These are phyloP conservation scores for Acacia pycnantha DNA, from an alignment of 331 rosid genomes.

Conservation along the genomic window DNA sequence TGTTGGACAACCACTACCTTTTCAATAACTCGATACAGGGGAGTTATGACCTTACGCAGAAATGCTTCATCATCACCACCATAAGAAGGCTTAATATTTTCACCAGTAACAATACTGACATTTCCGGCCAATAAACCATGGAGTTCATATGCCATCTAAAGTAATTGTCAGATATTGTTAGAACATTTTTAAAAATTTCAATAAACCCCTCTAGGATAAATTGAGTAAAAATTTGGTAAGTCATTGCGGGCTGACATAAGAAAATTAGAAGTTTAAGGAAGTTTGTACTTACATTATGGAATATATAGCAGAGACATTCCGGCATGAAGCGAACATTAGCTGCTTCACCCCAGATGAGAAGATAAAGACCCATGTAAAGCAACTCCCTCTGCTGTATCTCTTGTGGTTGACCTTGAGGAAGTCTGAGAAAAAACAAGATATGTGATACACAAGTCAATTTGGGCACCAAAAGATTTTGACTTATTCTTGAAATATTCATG, in stretches of 20 bases:
- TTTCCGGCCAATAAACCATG: no score
- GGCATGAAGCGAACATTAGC: conserved; percentile 92
- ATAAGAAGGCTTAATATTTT: conserved; percentile 96
- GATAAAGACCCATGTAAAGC: conserved; percentile 87
- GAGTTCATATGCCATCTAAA: no score
- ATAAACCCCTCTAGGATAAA: not conserved
- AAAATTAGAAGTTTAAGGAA: conserved; percentile 28
- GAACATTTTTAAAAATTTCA: no score
- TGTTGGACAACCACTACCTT: no score
- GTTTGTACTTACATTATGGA: conserved; percentile 66
- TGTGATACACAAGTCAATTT: not conserved
- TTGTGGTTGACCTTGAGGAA: conserved; percentile 82
- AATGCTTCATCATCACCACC: no score
- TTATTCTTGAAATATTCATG: not conserved
- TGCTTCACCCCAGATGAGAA: conserved; percentile 98
- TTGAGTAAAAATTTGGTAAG: conserved; percentile 3
- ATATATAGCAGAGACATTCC: conserved; percentile 90
- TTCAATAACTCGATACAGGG: no score
- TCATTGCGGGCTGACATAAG: not conserved
- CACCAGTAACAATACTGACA: no score
- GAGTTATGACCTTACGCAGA: no score
- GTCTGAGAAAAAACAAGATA: conserved; percentile 45
- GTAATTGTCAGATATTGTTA: no score
- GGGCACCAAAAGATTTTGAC: not conserved
- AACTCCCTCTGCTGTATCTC: conserved; percentile 85